phyloP scores from a whole-genome alignment of 2,329 filamentous ascomycete species.

The Alternaria triticimaculans region DNA sequence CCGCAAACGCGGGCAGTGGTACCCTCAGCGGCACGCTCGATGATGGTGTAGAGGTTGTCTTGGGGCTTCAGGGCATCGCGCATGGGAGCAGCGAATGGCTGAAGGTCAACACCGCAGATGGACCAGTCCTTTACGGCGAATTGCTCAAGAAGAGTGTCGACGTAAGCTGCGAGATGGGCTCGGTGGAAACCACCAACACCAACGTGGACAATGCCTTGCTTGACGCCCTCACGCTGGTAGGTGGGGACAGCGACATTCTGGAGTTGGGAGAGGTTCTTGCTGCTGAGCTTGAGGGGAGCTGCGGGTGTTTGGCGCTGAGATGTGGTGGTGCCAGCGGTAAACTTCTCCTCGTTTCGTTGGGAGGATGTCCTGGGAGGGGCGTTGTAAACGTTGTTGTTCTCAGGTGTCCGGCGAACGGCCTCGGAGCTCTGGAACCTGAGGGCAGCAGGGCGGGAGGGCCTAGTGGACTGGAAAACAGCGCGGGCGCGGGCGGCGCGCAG shows the following conservation, averaged over 20 bases:
- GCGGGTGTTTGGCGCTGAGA: constrained; percentile 1
- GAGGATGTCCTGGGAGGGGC: constrained; percentile 8
- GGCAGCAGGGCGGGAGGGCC: constrained; percentile 9
- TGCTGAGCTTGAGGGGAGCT: constrained; percentile 22
- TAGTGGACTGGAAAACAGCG: constrained; percentile 18
- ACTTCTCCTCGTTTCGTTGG: constrained; percentile 11
- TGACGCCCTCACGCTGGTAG: constrained; percentile 31
- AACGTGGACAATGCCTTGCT: constrained; percentile 40
- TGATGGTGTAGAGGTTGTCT: constrained; percentile 38
- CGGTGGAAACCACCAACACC: constrained; percentile 40
- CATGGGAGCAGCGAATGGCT: constrained; percentile 37
- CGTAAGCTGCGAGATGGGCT: constrained; percentile 37
- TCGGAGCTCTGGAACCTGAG: constrained; percentile 16
- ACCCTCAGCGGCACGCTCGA: constrained; percentile 33
- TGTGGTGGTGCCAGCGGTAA: not conserved
- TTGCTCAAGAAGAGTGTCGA: constrained; percentile 36
- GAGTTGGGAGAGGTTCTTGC: constrained; percentile 26
- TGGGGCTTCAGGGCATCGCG: constrained; percentile 30
- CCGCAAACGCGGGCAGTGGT: constrained; percentile 33
- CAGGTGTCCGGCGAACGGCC: constrained; percentile 11
- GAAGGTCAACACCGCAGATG: constrained; percentile 37
- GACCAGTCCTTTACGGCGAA: constrained; percentile 35
- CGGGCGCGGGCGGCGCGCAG: constrained; percentile 17
- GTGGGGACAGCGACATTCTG: constrained; percentile 30
- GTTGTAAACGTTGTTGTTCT: constrained; percentile 8